A percentile compares a stretch with the other conserved stretches of the same genome.
phyloP scores from a whole-genome alignment of 2,329 filamentous ascomycete species.

The Sporothrix schenckii region DNA sequence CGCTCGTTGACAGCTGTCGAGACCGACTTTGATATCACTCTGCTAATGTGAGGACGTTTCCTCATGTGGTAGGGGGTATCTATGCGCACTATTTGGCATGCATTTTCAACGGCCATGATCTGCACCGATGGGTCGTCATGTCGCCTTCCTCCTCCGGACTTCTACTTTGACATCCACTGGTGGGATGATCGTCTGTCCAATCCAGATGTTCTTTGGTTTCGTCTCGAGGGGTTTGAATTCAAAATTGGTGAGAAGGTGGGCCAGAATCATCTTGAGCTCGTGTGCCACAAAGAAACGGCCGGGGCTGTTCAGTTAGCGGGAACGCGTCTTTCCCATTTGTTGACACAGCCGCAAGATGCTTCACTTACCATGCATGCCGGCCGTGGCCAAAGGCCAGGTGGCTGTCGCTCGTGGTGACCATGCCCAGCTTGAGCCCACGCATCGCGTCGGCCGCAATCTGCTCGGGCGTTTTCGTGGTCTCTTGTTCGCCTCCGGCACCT shows the following conservation, averaged over 20 bases:
- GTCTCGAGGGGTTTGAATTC: slow-evolving; percentile 51
- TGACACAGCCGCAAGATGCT: neutral
- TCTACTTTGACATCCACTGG: slow-evolving; percentile 43
- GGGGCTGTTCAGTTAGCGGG: slow-evolving; percentile 41
- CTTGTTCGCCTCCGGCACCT: too few relatives aligned
- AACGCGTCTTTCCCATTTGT: neutral
- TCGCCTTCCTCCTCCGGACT: slow-evolving; percentile 34
- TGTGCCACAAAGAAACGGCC: slow-evolving; percentile 61
- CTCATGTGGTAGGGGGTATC: neutral
- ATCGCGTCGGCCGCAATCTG: slow-evolving; percentile 42
- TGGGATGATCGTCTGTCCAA: slow-evolving; percentile 50
- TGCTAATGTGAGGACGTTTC: too few relatives aligned
- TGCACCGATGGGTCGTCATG: neutral
- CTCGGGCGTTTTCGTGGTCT: slow-evolving; percentile 30
- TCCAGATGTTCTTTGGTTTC: slow-evolving; percentile 49
- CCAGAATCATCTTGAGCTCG: slow-evolving; percentile 59
- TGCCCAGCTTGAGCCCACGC: slow-evolving; percentile 49
- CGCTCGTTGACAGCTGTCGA: too few relatives aligned
- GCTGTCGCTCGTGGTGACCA: slow-evolving; percentile 57
- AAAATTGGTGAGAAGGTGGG: slow-evolving; percentile 56
- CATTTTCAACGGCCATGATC: neutral
- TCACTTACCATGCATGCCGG: slow-evolving; percentile 53
- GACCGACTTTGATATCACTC: too few relatives aligned
- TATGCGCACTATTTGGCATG: too few relatives aligned
- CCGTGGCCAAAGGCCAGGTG: slow-evolving; percentile 62